Percentiles rank a stretch among this genome's conserved stretches.
Evolutionary conservation across 306 rosid genomes (phyloP).

Genomic region (Sicyos baderoa): DNA sequence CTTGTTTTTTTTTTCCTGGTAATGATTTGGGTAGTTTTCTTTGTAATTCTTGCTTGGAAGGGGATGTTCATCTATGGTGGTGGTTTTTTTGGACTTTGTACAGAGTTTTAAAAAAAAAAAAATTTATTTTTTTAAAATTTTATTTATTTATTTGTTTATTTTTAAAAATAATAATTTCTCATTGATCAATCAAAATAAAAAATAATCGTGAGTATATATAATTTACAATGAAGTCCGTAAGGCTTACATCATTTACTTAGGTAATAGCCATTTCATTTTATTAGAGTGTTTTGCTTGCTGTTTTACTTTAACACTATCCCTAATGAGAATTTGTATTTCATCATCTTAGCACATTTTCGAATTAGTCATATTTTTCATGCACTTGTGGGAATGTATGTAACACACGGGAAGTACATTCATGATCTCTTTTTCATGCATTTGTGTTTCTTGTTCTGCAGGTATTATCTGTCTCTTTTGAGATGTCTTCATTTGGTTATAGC

Average conservation of each 20-base stretch:
- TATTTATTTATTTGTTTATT: not conserved
- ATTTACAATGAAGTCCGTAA: not conserved
- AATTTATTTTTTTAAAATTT: too few relatives aligned
- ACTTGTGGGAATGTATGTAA: not conserved
- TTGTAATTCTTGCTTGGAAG: not conserved
- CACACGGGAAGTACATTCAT: too few relatives aligned
- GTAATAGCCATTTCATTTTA: not conserved
- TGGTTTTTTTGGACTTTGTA: not conserved
- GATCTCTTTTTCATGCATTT: not conserved
- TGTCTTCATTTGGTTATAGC: constrained; percentile 68
- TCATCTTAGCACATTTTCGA: not conserved
- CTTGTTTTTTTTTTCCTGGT: not conserved
- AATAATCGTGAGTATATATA: not conserved
- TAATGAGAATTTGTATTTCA: constrained; percentile 9
- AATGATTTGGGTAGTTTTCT: not conserved
- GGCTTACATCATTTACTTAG: not conserved
- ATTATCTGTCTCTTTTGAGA: constrained; percentile 59
- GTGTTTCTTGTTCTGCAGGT: constrained; percentile 50
- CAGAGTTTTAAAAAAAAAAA: not conserved
- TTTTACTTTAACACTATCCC: not conserved
- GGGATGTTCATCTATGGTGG: not conserved
- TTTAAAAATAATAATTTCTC: too few relatives aligned
- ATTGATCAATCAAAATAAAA: too few relatives aligned
- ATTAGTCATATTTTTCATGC: constrained; percentile 19
- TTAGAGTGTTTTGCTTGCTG: not conserved